Conservation (phyloP, 225 moss, liverwort and hornwort species). For the Straminergon stramineum region DNA sequence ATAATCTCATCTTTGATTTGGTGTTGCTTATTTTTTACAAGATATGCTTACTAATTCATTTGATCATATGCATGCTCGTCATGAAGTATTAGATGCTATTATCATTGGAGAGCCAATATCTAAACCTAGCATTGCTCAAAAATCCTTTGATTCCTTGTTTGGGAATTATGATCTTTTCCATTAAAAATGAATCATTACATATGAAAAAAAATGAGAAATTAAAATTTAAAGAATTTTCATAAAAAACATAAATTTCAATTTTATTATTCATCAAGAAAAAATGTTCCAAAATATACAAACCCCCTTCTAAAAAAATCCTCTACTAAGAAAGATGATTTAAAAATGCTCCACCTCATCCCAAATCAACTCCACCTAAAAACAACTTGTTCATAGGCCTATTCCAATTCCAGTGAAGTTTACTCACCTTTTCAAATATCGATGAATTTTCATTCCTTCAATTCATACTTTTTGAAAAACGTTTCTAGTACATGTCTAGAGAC, state of each 20-base stretch:
- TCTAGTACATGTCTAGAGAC: neutral
- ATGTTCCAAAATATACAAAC: neutral
- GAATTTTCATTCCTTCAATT: neutral
- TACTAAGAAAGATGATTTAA: neutral
- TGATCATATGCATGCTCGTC: neutral
- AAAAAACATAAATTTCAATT: neutral
- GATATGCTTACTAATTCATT: neutral
- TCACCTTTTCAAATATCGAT: neutral
- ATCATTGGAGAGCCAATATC: neutral
- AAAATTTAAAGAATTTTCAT: neutral
- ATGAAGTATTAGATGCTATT: neutral
- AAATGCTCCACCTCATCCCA: neutral
- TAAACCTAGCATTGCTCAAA: neutral
- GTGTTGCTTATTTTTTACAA: neutral
- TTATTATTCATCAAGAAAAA: rapidly evolving
- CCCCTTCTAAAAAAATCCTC: too few species aligned
- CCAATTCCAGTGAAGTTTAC: rapidly evolving
- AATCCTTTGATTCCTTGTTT: neutral
- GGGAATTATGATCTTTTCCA: rapidly evolving
- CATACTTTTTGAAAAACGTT: neutral
- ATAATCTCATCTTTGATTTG: neutral
- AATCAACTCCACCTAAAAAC: neutral
- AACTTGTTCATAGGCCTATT: neutral
- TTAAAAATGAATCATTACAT: neutral
- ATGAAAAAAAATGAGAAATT: neutral